Evolutionary conservation across 345 rosid species (phyloP).

Genomic region (Aquilaria sinensis): DNA sequence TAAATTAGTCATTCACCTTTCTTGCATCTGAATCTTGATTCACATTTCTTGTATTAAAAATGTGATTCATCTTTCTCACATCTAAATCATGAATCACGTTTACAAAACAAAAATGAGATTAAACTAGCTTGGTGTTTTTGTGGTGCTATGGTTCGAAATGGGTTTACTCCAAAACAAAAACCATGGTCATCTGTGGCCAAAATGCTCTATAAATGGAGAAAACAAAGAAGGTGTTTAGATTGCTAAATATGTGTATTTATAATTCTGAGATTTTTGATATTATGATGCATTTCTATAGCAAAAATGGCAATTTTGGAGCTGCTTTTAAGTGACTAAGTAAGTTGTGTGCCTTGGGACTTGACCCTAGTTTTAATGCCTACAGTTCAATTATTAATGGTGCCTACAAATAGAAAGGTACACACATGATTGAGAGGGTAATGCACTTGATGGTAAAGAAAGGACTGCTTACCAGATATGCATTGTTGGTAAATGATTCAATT

Average conservation of each 20-base stretch:
- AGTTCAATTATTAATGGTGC: constrained; percentile 63
- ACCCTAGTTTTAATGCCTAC: constrained; percentile 37
- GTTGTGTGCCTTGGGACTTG: constrained; percentile 41
- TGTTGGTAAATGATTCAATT: constrained; percentile 19
- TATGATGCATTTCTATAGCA: constrained; percentile 47
- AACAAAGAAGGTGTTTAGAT: constrained; percentile 29
- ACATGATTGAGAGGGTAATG: constrained; percentile 36
- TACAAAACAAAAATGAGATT: constrained; percentile 27
- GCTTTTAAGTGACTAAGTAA: constrained; percentile 38
- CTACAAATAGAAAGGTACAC: constrained; percentile 33
- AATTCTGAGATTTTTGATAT: constrained; percentile 41
- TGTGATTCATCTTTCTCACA: too few relatives aligned
- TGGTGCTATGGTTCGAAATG: constrained; percentile 41
- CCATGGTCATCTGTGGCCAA: constrained; percentile 50
- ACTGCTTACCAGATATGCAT: constrained; percentile 19
- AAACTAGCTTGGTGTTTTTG: constrained; percentile 47
- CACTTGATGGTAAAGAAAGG: constrained; percentile 35
- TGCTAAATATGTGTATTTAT: constrained; percentile 41
- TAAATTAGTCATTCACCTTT: too few relatives aligned
- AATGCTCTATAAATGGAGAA: constrained; percentile 41
- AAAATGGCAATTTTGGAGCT: constrained; percentile 35
- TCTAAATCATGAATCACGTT: not conserved
- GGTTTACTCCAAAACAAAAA: constrained; percentile 27
- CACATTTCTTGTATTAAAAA: too few relatives aligned
- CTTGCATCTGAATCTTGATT: too few relatives aligned